Base-by-base conservation (phyloP, 164 flowering plant species). In the Piper longum region DNA sequence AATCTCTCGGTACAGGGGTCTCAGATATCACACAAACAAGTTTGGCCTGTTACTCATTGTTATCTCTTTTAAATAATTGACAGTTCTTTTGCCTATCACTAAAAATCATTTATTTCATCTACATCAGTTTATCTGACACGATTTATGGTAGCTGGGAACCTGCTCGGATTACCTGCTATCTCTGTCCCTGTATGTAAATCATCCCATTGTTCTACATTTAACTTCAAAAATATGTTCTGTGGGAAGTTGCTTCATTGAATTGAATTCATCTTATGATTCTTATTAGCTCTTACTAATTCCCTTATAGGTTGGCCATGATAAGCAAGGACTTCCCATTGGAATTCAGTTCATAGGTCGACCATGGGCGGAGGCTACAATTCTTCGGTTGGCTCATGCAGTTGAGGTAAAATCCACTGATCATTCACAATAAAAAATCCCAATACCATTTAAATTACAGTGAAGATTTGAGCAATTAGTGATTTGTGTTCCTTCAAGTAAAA, bases 241-340 rank as follows among this genome's bases (percentile, higher is more conserved):
- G n/a, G n/a, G n/a, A n/a, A n/a, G n/a, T n/a, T n/a, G n/a, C n/a
- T n/a, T 26, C 36, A 26, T 26, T 26, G 36, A 26, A 26, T 26
- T 26, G 36, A 26, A 26, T 26, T 26, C 36, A 26, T 26, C 36
- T 26, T n/a, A n/a, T n/a, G n/a, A n/a, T n/a, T n/a, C n/a, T n/a
- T 26, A 26, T 26, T 26, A 26, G 39, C 45, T 56, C 64, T 69
- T 13, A 60, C 43, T 56, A 40, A 36, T 69, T 67, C 48, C 19
- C 40, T 64, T 17, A 67, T 82, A 93, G 98, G 80, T 93, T 67
- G 99, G 99, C 18, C 85, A 88, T 67, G 99, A 93, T 73, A 93
- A 87, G 65, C 81, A 93, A 77, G 99, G 99, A 59, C 97, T 93
- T 74, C 99, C 97, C 19, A 85, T 93, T 54, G 99, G 99, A 58